A percentile compares a stretch with the other conserved stretches of the same genome.
Conservation (phyloP, 2,329 filamentous ascomycete genomes). For the Apiospora sp. region DNA sequence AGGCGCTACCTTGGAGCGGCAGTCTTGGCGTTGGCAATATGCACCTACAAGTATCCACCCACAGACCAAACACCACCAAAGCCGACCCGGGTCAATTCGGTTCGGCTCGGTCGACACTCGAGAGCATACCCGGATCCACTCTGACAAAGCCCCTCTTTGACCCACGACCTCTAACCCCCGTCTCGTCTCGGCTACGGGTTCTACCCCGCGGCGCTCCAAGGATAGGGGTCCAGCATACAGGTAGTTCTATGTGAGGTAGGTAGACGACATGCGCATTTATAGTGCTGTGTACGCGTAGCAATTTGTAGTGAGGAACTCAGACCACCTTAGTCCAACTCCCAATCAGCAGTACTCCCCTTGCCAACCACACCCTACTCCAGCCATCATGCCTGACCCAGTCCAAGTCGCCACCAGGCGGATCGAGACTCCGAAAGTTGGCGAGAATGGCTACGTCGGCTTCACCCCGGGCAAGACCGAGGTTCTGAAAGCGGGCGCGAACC, state of each 20-base stretch:
- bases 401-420: constrained; percentile 33
- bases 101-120: background rate
- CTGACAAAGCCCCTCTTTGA: background rate
- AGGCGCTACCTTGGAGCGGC: background rate
- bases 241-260: background rate
- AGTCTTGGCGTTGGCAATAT: background rate
- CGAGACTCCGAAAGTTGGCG: constrained; percentile 43
- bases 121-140: background rate
- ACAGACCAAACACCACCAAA: background rate
- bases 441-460: constrained; percentile 49
- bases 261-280: background rate
- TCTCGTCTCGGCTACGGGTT: background rate
- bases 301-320: background rate
- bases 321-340: background rate
- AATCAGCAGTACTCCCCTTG: background rate
- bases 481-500: constrained; percentile 47
- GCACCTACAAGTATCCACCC: background rate
- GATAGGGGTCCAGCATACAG: background rate
- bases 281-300: background rate
- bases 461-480: constrained; percentile 48
- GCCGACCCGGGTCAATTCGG: background rate
- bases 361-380: background rate
- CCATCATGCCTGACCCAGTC: constrained; percentile 31
- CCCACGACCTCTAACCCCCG: background rate
- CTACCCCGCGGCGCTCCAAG: background rate